Percentiles rank a stretch among this genome's conserved stretches.
Conservation (phyloP, 768 basidiomycete genomes). For the Phaffia tasmanica region DNA sequence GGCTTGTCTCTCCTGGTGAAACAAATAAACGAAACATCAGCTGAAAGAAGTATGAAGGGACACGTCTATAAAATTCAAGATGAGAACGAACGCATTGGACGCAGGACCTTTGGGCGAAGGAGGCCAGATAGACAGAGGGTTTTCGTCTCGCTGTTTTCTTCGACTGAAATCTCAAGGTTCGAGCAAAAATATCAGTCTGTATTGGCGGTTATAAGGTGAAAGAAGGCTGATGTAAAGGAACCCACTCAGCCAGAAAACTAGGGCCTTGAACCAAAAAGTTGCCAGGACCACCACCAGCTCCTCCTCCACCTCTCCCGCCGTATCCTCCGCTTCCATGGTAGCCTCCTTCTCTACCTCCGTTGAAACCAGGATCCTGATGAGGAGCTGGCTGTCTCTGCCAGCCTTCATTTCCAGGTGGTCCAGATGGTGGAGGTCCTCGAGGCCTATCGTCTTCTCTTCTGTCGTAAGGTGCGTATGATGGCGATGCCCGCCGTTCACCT, state of each 20-base stretch:
- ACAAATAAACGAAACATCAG: not conserved
- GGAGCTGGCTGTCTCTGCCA: no score
- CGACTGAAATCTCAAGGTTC: constrained; percentile 8
- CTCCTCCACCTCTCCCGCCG: not conserved
- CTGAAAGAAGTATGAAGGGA: not conserved
- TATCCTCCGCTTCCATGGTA: constrained; percentile 1
- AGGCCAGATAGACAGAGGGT: constrained; percentile 19
- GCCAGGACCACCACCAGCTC: not conserved
- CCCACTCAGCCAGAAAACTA: constrained; percentile 14
- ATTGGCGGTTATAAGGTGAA: not conserved
- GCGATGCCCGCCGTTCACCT: constrained; percentile 15
- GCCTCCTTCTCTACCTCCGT: not conserved
- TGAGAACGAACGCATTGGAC: constrained; percentile 12
- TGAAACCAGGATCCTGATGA: no score
- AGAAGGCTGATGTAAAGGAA: not conserved
- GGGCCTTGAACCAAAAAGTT: not conserved
- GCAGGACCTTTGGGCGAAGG: constrained; percentile 24
- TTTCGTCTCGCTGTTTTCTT: constrained; percentile 20
- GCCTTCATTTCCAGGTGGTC: no score
- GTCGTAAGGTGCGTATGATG: constrained; percentile 15
- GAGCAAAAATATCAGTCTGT: not conserved
- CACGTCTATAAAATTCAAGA: not conserved
- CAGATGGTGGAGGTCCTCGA: not conserved
- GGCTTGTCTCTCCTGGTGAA: constrained; percentile 7
- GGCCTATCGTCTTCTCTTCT: constrained; percentile 1